phyloP scores from a whole-genome alignment of 306 rosid genomes.

The Prunus mira region DNA sequence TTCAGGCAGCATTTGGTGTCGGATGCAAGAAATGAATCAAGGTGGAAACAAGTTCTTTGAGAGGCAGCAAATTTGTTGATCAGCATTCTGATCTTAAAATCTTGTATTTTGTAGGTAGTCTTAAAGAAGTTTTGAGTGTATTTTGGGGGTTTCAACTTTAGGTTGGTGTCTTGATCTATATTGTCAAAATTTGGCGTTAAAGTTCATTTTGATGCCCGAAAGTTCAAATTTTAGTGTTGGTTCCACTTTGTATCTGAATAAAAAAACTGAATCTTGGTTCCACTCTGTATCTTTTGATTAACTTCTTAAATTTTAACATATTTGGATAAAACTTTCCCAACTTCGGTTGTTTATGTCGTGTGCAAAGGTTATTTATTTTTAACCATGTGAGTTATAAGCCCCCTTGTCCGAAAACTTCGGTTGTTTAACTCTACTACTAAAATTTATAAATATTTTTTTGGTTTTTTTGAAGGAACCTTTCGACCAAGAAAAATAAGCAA shows the following conservation, averaged over 20 bases:
- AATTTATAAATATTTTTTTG: too few species aligned
- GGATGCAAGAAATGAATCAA: constrained; percentile 47
- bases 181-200: neutral
- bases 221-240: neutral
- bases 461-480: too few species aligned
- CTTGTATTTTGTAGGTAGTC: neutral
- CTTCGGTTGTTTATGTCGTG: neutral
- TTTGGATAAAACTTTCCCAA: neutral
- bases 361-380: too few species aligned
- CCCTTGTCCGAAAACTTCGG: too few species aligned
- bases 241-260: neutral
- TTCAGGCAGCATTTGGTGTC: constrained; percentile 79
- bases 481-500: too few species aligned
- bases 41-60: neutral
- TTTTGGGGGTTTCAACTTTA: too few species aligned
- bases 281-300: neutral
- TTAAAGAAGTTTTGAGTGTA: too few species aligned
- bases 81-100: neutral
- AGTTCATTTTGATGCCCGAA: constrained; percentile 11
- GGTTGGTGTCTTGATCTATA: too few species aligned
- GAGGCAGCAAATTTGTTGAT: neutral
- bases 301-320: neutral
- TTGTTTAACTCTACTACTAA: too few species aligned
- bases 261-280: neutral
- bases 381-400: too few species aligned